Evolutionary conservation across 75 land plant species (phyloP).

Genomic region (Isoetes taiwanensis): DNA sequence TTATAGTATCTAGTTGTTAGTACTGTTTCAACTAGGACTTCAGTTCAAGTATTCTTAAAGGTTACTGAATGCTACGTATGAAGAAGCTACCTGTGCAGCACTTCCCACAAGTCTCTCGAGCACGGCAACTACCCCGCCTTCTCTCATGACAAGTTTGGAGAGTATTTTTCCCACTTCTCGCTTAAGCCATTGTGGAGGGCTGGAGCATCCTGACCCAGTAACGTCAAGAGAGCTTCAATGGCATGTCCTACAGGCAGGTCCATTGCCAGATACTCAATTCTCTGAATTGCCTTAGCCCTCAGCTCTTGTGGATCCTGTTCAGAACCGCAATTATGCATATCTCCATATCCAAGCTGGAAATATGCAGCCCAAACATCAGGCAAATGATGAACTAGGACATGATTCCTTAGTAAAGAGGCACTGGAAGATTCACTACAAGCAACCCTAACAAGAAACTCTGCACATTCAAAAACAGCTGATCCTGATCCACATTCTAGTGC

Average conservation of each 20-base stretch:
- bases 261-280: conserved; percentile 12
- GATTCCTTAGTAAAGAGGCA: background rate
- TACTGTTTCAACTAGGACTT: no score
- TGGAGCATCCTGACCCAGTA: conserved; percentile 16
- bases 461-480: background rate
- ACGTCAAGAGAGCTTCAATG: conserved; percentile 25
- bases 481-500: background rate
- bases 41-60: no score
- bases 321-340: background rate
- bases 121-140: conserved; percentile 28
- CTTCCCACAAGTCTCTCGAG: conserved; percentile 26
- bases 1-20: no score
- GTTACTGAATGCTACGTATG: no score
- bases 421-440: background rate
- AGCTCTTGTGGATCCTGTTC: background rate
- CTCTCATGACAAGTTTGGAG: conserved; percentile 23
- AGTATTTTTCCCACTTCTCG: conserved; percentile 23
- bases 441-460: background rate
- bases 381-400: conserved; percentile 13
- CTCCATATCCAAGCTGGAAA: conserved; percentile 10
- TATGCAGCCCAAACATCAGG: conserved; percentile 18
- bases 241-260: conserved; percentile 19
- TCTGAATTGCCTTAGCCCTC: conserved; percentile 7
- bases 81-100: conserved; percentile 16
- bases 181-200: conserved; percentile 34